Conservation (phyloP, 108 stramenopile species). For the Fragilaria radians region DNA sequence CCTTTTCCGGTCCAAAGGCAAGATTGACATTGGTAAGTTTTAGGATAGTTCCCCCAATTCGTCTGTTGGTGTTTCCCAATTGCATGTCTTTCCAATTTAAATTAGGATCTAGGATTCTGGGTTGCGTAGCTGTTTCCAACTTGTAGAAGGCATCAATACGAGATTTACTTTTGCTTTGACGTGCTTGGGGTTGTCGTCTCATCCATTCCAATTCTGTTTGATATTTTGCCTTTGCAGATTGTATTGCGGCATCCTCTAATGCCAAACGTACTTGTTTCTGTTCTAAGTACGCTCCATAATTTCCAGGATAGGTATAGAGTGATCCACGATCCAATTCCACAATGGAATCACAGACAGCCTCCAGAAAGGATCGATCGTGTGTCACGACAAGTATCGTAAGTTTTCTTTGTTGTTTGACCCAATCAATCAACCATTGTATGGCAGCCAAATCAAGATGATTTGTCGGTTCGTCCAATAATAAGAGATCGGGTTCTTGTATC, state of each 20-base stretch:
- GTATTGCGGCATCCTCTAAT: conserved; percentile 55
- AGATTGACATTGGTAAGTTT: conserved; percentile 49
- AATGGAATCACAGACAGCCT: conserved; percentile 80
- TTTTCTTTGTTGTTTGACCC: conserved; percentile 54
- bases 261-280: conserved; percentile 70
- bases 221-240: conserved; percentile 61
- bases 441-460: conserved; percentile 94
- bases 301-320: conserved; percentile 66
- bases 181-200: conserved; percentile 70
- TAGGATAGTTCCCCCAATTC: conserved; percentile 4
- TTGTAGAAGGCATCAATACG: conserved; percentile 80
- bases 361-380: conserved; percentile 94
- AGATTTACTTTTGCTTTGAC: conserved; percentile 47
- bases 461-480: conserved; percentile 83
- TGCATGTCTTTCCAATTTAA: conserved; percentile 25
- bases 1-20: conserved; percentile 48
- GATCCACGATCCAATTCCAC: conserved; percentile 71
- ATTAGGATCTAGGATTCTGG: conserved; percentile 54
- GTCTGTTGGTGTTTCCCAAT: neutral
- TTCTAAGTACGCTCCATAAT: conserved; percentile 52
- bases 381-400: conserved; percentile 92
- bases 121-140: conserved; percentile 69
- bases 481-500: conserved; percentile 72
- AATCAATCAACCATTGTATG: conserved; percentile 90
- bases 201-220: conserved; percentile 66